These are phyloP conservation scores for Talaromyces nanjingensis DNA, from an alignment of 495 filamentous ascomycete species.

Conservation along the genomic window DNA sequence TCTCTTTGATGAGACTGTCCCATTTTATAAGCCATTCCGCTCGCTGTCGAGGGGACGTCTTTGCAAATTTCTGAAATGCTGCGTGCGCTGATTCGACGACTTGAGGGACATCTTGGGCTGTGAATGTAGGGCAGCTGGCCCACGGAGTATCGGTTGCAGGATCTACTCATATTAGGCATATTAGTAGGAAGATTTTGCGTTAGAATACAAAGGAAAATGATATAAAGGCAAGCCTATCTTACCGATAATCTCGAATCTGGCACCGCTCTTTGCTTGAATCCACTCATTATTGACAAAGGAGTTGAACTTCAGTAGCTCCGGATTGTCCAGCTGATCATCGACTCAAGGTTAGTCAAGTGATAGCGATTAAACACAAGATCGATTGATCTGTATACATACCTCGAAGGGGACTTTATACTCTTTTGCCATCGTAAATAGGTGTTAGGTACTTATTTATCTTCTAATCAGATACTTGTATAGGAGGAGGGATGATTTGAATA, in stretches of 20 bases:
- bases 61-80: conserved; percentile 57
- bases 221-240: background rate
- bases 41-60: conserved; percentile 30
- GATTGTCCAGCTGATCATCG: conserved; percentile 44
- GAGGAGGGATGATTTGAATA: background rate
- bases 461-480: background rate
- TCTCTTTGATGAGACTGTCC: conserved; percentile 25
- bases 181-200: background rate
- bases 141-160: conserved; percentile 59
- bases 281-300: conserved; percentile 57
- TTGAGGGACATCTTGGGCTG: conserved; percentile 51
- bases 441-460: background rate
- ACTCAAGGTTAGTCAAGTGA: background rate
- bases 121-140: conserved; percentile 56
- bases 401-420: conserved; percentile 34
- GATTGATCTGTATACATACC: conserved; percentile 16
- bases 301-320: conserved; percentile 50
- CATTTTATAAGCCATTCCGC: conserved; percentile 17
- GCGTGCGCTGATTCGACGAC: conserved; percentile 52
- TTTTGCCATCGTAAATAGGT: conserved; percentile 19
- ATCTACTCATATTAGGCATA: conserved; percentile 30
- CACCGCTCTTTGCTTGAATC: conserved; percentile 53
- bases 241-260: conserved; percentile 63
- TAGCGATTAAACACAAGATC: background rate
- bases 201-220: background rate